Evolutionary conservation across 768 basidiomycete species (phyloP), one percentile per base, ranked within the genome.

Genomic region (Pulveroboletus sp.): DNA sequence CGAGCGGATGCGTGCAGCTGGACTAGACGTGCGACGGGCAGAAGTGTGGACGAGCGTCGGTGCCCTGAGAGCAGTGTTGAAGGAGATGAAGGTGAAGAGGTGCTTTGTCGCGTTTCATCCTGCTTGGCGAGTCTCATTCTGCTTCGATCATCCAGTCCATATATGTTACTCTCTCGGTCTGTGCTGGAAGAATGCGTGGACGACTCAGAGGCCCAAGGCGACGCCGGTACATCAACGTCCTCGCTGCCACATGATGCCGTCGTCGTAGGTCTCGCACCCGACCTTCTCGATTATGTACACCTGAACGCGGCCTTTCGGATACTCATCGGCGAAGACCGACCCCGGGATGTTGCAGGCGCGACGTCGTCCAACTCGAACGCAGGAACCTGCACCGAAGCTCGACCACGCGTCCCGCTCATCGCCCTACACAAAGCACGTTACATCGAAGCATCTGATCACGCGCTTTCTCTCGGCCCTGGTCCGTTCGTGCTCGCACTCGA

Each of bases 291-390:
- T 37, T 87, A 86, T 59, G 60, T 67, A 1, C 62, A 71, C 43
- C 74, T 89, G 35, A 86, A 85, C 63, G 72, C 71, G 9, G 85
- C 86, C 0, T 88, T 87, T 54, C 78, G 83, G 4, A 73, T 88
- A 19, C 76, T 86, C 38, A 70, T 73, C 41, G 68, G 74, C 5
- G 79, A 80, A 47, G 42, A 61, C 29, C 35, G 58, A 31, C 43
- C 48, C 29, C 32, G 16, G 14, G 41, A 41, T 45, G 31, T 22
- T 48, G 29, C 17, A 22, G 24, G 3, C 22, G 22, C 7, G 10
- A 23, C 3, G 23, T 23, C 39, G 14, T 26, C 39, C 12, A 1
- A 16, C 13, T 17, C 31, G 14, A 12, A 17, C 14, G 2, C 24
- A 7, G 1, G 12, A 17, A 7, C 26, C 1, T 19, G 29, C 4